Percentiles rank a stretch among this genome's conserved stretches.
Conservation (phyloP, 202 grass and related monocot species). For the Musa balbisiana region DNA sequence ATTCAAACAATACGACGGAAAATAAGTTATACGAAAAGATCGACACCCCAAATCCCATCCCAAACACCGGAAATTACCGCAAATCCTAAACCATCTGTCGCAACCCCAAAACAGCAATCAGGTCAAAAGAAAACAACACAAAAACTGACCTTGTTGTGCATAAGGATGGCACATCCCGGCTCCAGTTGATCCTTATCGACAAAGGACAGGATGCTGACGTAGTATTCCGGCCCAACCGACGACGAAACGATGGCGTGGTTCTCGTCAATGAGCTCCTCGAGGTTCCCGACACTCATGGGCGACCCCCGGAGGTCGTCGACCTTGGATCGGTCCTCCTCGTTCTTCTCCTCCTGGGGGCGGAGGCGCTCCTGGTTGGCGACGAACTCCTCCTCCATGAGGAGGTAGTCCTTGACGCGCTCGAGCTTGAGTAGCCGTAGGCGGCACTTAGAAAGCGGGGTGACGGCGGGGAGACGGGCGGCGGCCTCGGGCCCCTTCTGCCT, state of each 20-base stretch:
- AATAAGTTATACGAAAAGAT: neutral
- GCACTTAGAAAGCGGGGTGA: constrained; percentile 82
- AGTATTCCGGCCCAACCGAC: constrained; percentile 95
- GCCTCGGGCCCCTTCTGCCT: constrained; percentile 81
- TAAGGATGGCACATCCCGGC: constrained; percentile 82
- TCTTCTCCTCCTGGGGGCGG: constrained; percentile 78
- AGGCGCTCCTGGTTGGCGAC: constrained; percentile 81
- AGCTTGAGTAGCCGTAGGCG: constrained; percentile 92
- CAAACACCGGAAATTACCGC: neutral
- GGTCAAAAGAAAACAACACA: constrained; percentile 4
- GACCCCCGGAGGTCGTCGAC: constrained; percentile 85
- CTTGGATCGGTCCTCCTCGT: constrained; percentile 86
- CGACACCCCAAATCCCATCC: neutral
- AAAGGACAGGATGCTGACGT: constrained; percentile 81
- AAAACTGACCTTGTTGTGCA: constrained; percentile 79
- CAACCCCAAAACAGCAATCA: constrained; percentile 15
- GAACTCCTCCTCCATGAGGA: constrained; percentile 96
- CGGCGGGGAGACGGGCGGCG: constrained; percentile 62
- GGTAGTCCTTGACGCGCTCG: constrained; percentile 91
- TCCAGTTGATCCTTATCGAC: constrained; percentile 98
- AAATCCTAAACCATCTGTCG: neutral
- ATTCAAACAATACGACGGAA: neutral
- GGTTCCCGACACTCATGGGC: constrained; percentile 84
- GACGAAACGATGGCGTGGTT: constrained; percentile 91
- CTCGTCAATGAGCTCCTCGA: constrained; percentile 96